These are phyloP conservation scores for Russula lepida DNA, from an alignment of 768 basidiomycete species.

Conservation along the genomic window DNA sequence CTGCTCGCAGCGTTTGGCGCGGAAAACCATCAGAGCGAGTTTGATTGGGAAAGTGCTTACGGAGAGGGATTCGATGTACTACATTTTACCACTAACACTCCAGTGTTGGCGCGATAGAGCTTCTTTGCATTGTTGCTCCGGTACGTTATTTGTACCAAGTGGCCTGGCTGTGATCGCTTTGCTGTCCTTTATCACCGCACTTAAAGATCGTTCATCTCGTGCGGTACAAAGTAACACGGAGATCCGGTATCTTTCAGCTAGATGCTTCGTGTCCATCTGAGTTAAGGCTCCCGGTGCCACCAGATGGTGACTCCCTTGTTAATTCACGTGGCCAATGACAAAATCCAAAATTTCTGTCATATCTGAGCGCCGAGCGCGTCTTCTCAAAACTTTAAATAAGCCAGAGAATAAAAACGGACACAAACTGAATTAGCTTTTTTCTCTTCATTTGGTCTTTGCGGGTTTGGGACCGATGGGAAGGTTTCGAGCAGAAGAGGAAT, in stretches of 20 bases:
- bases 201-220: neutral
- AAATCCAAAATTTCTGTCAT: no score
- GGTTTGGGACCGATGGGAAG: neutral
- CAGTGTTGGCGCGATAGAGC: neutral
- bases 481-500: neutral
- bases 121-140: neutral
- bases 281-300: no score
- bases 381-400: neutral
- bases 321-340: no score
- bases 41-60: conserved; percentile 62
- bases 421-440: no score
- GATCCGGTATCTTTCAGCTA: no score
- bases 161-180: neutral
- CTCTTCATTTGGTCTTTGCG: neutral
- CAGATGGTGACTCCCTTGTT: no score
- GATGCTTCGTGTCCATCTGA: no score
- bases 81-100: conserved; percentile 28
- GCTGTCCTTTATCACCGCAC: no score
- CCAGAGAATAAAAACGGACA: neutral
- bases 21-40: conserved; percentile 62
- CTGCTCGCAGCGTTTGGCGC: conserved; percentile 60
- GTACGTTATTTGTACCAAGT: neutral
- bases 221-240: no score
- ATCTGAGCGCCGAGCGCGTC: no score
- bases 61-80: conserved; percentile 64